These are phyloP conservation scores for Sugiyamaella pinicola DNA, from an alignment of 1,139 yeast genomes.

Conservation along the genomic window DNA sequence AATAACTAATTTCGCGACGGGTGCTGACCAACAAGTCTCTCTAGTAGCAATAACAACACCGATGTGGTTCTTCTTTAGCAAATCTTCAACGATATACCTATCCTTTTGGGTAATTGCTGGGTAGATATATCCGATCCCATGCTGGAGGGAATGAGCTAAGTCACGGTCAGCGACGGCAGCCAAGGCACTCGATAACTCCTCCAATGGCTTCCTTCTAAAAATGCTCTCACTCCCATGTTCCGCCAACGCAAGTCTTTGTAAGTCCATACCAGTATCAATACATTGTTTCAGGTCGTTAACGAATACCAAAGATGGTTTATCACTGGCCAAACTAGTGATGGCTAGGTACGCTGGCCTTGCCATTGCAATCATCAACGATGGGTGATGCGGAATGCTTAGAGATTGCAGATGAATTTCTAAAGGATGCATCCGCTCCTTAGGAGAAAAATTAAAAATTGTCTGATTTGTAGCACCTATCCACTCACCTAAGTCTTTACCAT, in stretches of 20 bases:
- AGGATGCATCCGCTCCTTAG: conserved; percentile 59
- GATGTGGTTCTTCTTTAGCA: conserved; percentile 55
- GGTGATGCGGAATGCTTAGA: conserved; percentile 50
- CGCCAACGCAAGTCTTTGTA: conserved; percentile 46
- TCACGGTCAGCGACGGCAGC: conserved; percentile 52
- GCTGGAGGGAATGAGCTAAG: conserved; percentile 49
- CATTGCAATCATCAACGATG: conserved; percentile 56
- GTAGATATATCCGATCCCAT: conserved; percentile 71
- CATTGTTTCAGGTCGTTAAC: conserved; percentile 59
- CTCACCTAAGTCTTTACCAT: conserved; percentile 75
- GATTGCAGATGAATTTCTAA: conserved; percentile 63
- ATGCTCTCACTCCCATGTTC: conserved; percentile 40
- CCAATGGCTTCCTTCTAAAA: conserved; percentile 3
- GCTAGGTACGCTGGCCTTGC: conserved; percentile 51
- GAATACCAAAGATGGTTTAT: conserved; percentile 53
- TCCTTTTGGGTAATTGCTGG: conserved; percentile 63
- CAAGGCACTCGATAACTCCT: conserved; percentile 43
- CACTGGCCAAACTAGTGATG: conserved; percentile 38
- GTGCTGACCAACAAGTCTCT: conserved; percentile 55
- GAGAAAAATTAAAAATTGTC: conserved; percentile 68
- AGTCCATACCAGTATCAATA: conserved; percentile 53
- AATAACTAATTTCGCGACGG: conserved; percentile 57
- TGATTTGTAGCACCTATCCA: conserved; percentile 76
- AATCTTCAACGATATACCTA: conserved; percentile 53
- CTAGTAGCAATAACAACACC: conserved; percentile 59